Evolutionary conservation across 2,329 filamentous ascomycete species (phyloP).

Genomic region (Colletotrichum sp.): DNA sequence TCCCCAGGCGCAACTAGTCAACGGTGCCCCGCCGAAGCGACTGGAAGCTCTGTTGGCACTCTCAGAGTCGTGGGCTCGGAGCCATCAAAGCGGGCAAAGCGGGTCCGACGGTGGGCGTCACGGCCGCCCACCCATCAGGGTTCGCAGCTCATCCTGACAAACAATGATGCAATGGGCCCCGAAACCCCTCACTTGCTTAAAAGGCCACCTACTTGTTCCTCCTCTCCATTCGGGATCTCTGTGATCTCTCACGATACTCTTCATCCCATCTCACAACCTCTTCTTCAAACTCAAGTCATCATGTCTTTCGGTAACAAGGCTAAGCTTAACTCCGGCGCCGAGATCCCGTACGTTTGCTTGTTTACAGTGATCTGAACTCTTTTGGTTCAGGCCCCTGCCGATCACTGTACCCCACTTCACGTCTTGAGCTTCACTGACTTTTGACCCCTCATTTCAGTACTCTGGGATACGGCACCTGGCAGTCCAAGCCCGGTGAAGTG

Average conservation of each 20-base stretch:
- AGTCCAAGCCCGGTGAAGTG: constrained; percentile 69
- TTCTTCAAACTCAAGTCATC: constrained; percentile 8
- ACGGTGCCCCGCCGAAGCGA: background rate
- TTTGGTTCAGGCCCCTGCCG: background rate
- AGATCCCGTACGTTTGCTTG: constrained; percentile 53
- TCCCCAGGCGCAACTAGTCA: background rate
- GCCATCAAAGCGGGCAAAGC: background rate
- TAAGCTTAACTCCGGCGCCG: constrained; percentile 67
- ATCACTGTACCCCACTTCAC: background rate
- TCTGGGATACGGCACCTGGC: constrained; percentile 62
- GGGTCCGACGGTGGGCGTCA: constrained; percentile 17
- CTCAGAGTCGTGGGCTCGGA: background rate
- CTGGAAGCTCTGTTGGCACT: background rate
- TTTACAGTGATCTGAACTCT: background rate
- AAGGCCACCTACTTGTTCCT: background rate
- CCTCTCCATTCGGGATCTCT: fast-evolving
- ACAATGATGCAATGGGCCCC: constrained; percentile 19
- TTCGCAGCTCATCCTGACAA: constrained; percentile 18
- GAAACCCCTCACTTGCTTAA: constrained; percentile 13
- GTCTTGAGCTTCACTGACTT: constrained; percentile 45
- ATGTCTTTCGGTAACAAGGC: constrained; percentile 65
- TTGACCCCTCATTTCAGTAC: constrained; percentile 1
- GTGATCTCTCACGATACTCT: background rate
- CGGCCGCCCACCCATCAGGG: constrained; percentile 8
- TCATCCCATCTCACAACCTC: background rate